Evolutionary conservation across 2,329 filamentous ascomycete genomes (phyloP), one percentile per base, ranked within the genome.

Genomic region (Alternaria arborescens): DNA sequence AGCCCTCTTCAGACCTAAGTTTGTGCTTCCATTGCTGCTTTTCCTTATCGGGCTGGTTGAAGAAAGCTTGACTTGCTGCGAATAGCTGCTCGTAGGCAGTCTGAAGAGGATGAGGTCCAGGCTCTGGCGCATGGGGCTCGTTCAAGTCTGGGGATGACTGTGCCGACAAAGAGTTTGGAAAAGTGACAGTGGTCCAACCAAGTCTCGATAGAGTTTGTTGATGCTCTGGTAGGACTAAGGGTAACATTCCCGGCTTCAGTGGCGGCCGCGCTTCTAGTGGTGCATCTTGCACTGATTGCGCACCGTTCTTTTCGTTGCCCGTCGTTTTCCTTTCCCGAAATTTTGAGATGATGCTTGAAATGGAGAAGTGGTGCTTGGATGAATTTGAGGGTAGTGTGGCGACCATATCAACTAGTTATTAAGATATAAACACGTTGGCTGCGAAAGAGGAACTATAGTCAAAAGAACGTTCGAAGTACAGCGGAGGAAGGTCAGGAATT

Each of bases 161-260:
- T 14, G n/a, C 10, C 30, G 52, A 44, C 20, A 48, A 12, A 18
- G 52, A 50, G 51, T 66, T 59, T 7, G 71, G 75, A 20, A 77
- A 76, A 26, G 76, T 77, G 40, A 78, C 52, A 3, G 73, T 77
- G 3, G 76, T 77, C 76, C 76, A 78, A 41, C 76, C 76, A n/a
- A 77, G 70, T 14, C 66, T 63, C 20, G 69, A 62, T 12, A 78
- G 67, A 6, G 69, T 61, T 41, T 67, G 59, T 64, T 78, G 72
- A 58, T 78, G 76, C 52, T 73, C 65, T 34, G 72, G 67, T 3
- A 76, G 64, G 32, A 78, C 71, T n/a, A 78, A 57, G 1, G 76
- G 74, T 1, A 78, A 57, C 2, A 70, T 70, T 5, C 66, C 69
- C 2, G 61, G 54, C 7, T 63, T 64, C 1, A 78, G 65, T 10